Percentiles rank a stretch among this genome's conserved stretches.
Evolutionary conservation across 2,329 filamentous ascomycete species (phyloP).

Genomic region (Didymella pomorum): DNA sequence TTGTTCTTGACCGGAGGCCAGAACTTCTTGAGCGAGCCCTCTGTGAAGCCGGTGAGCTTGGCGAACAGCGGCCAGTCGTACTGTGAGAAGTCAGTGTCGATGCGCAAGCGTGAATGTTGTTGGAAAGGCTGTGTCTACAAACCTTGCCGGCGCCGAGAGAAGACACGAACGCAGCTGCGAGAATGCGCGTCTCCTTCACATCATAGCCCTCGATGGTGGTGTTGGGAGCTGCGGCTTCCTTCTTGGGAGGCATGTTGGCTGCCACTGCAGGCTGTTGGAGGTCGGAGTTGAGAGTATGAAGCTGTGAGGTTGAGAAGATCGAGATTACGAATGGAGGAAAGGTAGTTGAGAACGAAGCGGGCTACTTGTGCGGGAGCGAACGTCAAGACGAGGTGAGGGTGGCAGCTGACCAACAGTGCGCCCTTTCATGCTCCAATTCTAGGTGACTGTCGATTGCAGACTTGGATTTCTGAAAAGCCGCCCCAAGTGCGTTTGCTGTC

Average conservation of each 20-base stretch:
- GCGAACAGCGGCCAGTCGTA: conserved; percentile 44
- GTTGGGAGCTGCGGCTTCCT: conserved; percentile 14
- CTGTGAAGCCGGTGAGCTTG: conserved; percentile 39
- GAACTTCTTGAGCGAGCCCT: conserved; percentile 45
- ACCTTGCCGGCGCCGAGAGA: conserved; percentile 41
- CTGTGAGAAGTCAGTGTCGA: conserved; percentile 19
- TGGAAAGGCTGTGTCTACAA: neutral
- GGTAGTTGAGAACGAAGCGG: neutral
- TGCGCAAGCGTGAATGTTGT: neutral
- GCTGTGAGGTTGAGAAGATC: neutral
- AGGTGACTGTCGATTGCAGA: conserved; percentile 15
- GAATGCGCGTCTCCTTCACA: conserved; percentile 36
- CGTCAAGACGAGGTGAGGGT: conserved; percentile 12
- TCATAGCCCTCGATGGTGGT: conserved; percentile 30
- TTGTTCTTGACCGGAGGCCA: conserved; percentile 45
- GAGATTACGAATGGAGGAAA: neutral
- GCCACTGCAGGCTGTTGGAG: neutral
- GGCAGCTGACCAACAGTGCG: neutral
- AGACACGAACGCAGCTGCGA: conserved; percentile 45
- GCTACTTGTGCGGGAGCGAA: neutral
- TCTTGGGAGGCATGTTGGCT: conserved; percentile 37
- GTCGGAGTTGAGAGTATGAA: neutral
- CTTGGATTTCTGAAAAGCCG: neutral
- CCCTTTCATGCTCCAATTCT: conserved; percentile 2
- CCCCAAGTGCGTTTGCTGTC: neutral